phyloP scores from a whole-genome alignment of 2,329 filamentous ascomycete genomes.

The Incumbomyces delicatus region DNA sequence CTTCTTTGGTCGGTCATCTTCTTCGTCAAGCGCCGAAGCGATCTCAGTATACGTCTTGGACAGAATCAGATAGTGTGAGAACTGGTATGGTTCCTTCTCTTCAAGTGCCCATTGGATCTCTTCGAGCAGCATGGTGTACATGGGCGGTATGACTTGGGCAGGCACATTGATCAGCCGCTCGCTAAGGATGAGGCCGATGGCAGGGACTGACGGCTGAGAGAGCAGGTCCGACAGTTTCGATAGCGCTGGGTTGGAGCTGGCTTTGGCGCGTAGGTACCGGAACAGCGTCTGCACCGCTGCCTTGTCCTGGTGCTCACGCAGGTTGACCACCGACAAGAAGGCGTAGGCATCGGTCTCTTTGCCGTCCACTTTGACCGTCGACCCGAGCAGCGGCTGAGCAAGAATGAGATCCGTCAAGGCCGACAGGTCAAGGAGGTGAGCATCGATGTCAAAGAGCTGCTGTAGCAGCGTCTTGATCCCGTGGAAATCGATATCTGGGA shows the following conservation, averaged over 20 bases:
- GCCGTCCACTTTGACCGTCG: conserved; percentile 94
- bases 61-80: conserved; percentile 83
- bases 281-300: conserved; percentile 61
- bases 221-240: conserved; percentile 51
- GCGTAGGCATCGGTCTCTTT: conserved; percentile 88
- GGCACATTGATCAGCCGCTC: conserved; percentile 96
- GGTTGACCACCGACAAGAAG: conserved; percentile 78
- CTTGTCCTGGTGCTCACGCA: conserved; percentile 66
- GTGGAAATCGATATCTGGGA: conserved; percentile 83
- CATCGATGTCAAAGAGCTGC: conserved; percentile 85
- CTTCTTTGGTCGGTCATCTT: conserved; percentile 51
- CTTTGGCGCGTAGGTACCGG: conserved; percentile 56
- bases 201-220: conserved; percentile 40
- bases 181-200: conserved; percentile 78
- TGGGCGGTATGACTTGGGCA: conserved; percentile 79
- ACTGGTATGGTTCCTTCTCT: conserved; percentile 84
- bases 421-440: conserved; percentile 76
- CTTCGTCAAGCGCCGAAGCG: conserved; percentile 64
- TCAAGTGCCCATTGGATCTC: conserved; percentile 82
- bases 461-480: conserved; percentile 82
- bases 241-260: conserved; percentile 45
- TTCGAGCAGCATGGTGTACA: conserved; percentile 89
- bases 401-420: conserved; percentile 77
- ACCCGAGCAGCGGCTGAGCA: conserved; percentile 77
- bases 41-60: conserved; percentile 92